Conservation (phyloP, 495 filamentous ascomycete species). For the Hyaloscypha hepaticicola region DNA sequence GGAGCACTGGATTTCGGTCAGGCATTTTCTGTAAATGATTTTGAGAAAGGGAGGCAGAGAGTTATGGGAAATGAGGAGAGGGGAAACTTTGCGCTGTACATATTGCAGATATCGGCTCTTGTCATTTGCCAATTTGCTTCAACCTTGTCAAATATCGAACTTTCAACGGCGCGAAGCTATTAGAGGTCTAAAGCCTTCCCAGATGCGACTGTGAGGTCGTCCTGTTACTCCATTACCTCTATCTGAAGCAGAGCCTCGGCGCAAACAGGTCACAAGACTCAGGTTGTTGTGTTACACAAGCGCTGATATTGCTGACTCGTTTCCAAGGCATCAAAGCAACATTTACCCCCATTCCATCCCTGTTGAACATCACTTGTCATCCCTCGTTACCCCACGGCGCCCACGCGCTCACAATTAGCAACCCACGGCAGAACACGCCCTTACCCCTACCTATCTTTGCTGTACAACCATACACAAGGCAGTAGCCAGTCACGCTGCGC, state of each 20-base stretch:
- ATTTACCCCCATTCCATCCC: not conserved
- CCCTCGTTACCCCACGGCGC: not conserved
- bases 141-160: not conserved
- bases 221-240: not conserved
- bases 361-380: not conserved
- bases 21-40: constrained; percentile 10
- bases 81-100: constrained; percentile 6
- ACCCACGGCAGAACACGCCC: constrained; percentile 4
- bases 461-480: not conserved
- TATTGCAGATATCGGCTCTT: not conserved
- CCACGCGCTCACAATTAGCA: not conserved
- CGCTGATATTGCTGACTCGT: not conserved
- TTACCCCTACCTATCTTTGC: not conserved
- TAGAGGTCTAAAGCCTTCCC: not conserved
- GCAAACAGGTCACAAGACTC: not conserved
- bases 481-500: not conserved
- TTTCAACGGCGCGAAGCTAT: not conserved
- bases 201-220: not conserved
- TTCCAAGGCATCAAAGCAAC: not conserved
- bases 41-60: not conserved
- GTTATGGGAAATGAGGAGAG: not conserved
- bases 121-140: constrained; percentile 1
- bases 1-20: not conserved
- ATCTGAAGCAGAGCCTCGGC: not conserved
- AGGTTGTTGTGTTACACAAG: not conserved